These are phyloP conservation scores for Tolypocladium tundrense DNA, from an alignment of 2,329 filamentous ascomycete genomes.

Conservation along the genomic window DNA sequence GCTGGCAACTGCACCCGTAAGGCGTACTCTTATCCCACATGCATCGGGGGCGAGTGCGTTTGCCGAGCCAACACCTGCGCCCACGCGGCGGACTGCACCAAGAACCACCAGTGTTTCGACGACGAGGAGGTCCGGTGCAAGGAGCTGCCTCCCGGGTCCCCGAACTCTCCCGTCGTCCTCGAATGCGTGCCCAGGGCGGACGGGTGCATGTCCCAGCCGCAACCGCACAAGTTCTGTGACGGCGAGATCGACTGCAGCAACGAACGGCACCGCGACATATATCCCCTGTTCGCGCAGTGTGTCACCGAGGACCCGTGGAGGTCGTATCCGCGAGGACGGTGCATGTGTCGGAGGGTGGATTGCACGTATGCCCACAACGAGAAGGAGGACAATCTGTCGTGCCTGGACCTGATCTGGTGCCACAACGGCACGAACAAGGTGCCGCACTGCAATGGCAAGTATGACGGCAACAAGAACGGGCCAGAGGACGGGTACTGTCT, in stretches of 20 bases:
- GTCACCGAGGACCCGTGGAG: constrained; percentile 1
- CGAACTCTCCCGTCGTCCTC: constrained; percentile 1
- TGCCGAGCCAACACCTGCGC: constrained; percentile 5
- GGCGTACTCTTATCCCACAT: constrained; percentile 2
- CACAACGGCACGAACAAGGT: neutral
- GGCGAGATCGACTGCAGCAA: neutral
- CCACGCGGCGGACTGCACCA: neutral
- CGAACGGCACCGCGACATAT: constrained; percentile 3
- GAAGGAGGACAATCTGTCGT: constrained; percentile 1
- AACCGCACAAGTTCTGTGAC: constrained; percentile 3
- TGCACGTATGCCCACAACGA: constrained; percentile 1
- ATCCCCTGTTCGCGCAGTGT: constrained; percentile 7
- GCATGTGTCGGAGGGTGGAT: constrained; percentile 4
- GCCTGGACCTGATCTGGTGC: constrained; percentile 3
- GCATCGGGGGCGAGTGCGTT: constrained; percentile 3
- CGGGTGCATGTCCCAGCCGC: constrained; percentile 1
- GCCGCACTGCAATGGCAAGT: constrained; percentile 1
- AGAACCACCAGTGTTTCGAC: constrained; percentile 2
- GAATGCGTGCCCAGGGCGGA: neutral
- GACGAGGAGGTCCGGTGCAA: constrained; percentile 4
- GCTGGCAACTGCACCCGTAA: constrained; percentile 1
- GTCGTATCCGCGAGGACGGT: constrained; percentile 2
- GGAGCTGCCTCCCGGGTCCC: neutral
- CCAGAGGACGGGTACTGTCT: constrained; percentile 6
- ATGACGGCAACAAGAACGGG: neutral